Evolutionary conservation across 805 yeast species (phyloP).

Genomic region (Tetrapisispora namnaoensis): DNA sequence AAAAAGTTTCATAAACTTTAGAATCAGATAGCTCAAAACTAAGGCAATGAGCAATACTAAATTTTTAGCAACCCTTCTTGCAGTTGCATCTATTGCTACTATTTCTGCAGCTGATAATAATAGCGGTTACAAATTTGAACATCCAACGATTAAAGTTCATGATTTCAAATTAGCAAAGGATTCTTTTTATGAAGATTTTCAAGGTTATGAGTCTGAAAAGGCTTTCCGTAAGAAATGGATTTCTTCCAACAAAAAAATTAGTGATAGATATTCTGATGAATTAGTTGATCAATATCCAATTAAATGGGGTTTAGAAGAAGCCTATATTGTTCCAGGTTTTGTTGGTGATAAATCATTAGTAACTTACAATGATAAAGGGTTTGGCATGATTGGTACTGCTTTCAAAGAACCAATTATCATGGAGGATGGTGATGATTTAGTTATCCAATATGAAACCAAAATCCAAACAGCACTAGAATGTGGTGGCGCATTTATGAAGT

Average conservation of each 20-base stretch:
- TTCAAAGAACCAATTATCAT: slow-evolving; percentile 45
- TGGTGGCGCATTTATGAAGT: slow-evolving; percentile 85
- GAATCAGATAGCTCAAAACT: neutral
- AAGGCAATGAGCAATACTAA: neutral
- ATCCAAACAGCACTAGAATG: slow-evolving; percentile 69
- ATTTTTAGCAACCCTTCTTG: neutral
- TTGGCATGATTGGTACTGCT: slow-evolving; percentile 66
- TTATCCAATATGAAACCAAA: slow-evolving; percentile 84
- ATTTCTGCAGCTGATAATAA: neutral
- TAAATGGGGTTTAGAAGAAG: slow-evolving; percentile 42
- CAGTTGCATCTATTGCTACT: neutral
- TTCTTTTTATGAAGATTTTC: slow-evolving; percentile 61
- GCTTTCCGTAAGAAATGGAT: slow-evolving; percentile 41
- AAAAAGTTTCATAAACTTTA: neutral
- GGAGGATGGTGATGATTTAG: slow-evolving; percentile 55
- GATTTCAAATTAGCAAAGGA: slow-evolving; percentile 12
- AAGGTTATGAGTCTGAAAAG: slow-evolving; percentile 28
- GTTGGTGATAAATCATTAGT: slow-evolving; percentile 66
- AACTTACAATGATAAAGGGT: slow-evolving; percentile 64
- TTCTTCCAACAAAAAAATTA: slow-evolving; percentile 15
- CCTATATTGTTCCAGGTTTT: slow-evolving; percentile 4
- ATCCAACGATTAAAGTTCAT: neutral
- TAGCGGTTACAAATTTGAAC: slow-evolving; percentile 1
- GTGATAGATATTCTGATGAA: slow-evolving; percentile 14
- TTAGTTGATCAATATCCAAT: slow-evolving; percentile 29